These are phyloP conservation scores for Lentinula sp. DNA, from an alignment of 768 basidiomycete species.

Conservation along the genomic window DNA sequence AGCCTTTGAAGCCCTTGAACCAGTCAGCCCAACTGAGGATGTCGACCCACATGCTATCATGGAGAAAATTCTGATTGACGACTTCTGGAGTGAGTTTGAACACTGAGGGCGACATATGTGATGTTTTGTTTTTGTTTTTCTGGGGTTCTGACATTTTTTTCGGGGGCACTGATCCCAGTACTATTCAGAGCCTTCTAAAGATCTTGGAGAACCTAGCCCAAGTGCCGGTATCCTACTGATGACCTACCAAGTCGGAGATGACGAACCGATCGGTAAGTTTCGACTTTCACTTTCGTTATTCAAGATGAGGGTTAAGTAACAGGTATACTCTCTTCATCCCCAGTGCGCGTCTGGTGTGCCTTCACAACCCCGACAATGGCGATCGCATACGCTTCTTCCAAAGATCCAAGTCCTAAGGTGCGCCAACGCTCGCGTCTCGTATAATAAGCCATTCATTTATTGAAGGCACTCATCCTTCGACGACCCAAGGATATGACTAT, in stretches of 20 bases:
- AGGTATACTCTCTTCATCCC: not conserved
- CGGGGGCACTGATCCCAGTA: not conserved
- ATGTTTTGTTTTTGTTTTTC: not conserved
- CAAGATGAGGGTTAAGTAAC: not conserved
- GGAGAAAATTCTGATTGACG: slow-evolving; percentile 32
- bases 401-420: slow-evolving; percentile 55
- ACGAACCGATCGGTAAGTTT: not conserved
- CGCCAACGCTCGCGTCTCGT: not conserved
- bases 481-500: slow-evolving; percentile 20
- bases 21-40: slow-evolving; percentile 17
- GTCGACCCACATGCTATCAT: slow-evolving; percentile 55
- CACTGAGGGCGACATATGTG: not conserved
- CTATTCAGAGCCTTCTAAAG: slow-evolving; percentile 26
- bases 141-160: not conserved
- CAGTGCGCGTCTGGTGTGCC: slow-evolving; percentile 75
- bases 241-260: slow-evolving; percentile 17
- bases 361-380: slow-evolving; percentile 85
- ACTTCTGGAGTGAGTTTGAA: slow-evolving; percentile 41
- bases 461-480: slow-evolving; percentile 35
- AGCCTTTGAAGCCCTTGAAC: slow-evolving; percentile 19
- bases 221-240: slow-evolving; percentile 62
- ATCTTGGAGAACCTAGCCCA: slow-evolving; percentile 36
- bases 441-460: not conserved
- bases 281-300: not conserved
- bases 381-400: slow-evolving; percentile 59